Evolutionary conservation across 2,329 filamentous ascomycete genomes (phyloP).

Genomic region (Fusarium papillatum): DNA sequence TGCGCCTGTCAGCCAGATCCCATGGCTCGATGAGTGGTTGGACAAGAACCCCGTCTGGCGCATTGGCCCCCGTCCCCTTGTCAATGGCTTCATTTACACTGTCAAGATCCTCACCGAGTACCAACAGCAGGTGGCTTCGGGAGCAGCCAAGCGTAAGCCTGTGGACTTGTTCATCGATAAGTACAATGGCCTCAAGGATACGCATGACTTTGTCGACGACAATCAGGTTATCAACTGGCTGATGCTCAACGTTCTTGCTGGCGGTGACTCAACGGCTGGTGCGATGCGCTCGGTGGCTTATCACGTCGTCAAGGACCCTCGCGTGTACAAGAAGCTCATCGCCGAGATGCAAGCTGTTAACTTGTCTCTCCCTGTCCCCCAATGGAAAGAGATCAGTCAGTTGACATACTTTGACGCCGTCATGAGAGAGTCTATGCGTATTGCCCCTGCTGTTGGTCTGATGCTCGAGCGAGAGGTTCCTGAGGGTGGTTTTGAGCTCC

Average conservation of each 20-base stretch:
- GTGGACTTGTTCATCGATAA: conserved; percentile 38
- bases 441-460: conserved; percentile 19
- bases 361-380: conserved; percentile 19
- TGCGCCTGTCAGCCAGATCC: conserved; percentile 33
- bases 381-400: conserved; percentile 33
- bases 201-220: conserved; percentile 31
- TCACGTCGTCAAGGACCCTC: conserved; percentile 19
- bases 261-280: conserved; percentile 36
- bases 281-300: conserved; percentile 34
- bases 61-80: conserved; percentile 18
- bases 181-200: conserved; percentile 35
- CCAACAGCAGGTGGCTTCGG: conserved; percentile 27
- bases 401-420: conserved; percentile 32
- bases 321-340: conserved; percentile 28
- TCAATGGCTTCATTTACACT: conserved; percentile 25
- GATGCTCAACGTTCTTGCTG: conserved; percentile 37
- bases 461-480: conserved; percentile 33
- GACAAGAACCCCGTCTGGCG: conserved; percentile 38
- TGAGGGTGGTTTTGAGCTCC: conserved; percentile 13
- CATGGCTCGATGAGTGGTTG: conserved; percentile 39
- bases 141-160: conserved; percentile 21
- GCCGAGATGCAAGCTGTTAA: conserved; percentile 19
- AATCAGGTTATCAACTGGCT: conserved; percentile 37
- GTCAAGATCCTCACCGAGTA: conserved; percentile 37
- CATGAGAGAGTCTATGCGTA: conserved; percentile 31